Evolutionary conservation across 1,139 yeast species (phyloP).

Genomic region (Fermentozyma sake): DNA sequence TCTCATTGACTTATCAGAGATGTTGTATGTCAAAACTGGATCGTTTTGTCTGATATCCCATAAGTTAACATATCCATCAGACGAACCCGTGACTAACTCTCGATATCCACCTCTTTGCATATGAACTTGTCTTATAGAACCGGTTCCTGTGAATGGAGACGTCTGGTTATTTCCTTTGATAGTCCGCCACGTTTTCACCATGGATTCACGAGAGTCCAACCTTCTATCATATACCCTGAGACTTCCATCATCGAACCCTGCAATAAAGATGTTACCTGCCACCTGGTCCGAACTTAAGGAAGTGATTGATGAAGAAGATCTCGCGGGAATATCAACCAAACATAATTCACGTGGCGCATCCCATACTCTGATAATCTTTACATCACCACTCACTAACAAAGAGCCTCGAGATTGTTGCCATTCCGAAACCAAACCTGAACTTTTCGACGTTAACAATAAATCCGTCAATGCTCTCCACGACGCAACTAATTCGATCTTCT

Average conservation of each 20-base stretch:
- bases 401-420: slow-evolving; percentile 98
- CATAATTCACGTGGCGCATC: slow-evolving; percentile 94
- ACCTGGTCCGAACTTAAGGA: slow-evolving; percentile 92
- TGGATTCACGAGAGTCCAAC: slow-evolving; percentile 75
- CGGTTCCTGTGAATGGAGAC: slow-evolving; percentile 29
- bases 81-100: slow-evolving; percentile 79
- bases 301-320: slow-evolving; percentile 86
- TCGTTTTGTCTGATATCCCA: slow-evolving; percentile 85
- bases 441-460: slow-evolving; percentile 70
- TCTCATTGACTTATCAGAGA: slow-evolving; percentile 61
- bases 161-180: slow-evolving; percentile 16
- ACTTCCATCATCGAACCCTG: slow-evolving; percentile 93
- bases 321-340: slow-evolving; percentile 81
- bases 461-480: slow-evolving; percentile 96
- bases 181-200: slow-evolving; percentile 73
- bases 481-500: slow-evolving; percentile 58
- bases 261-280: slow-evolving; percentile 85
- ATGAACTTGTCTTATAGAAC: slow-evolving; percentile 75
- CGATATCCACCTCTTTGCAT: slow-evolving; percentile 97
- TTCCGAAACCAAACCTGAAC: slow-evolving; percentile 82
- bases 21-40: slow-evolving; percentile 62
- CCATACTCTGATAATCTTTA: slow-evolving; percentile 87
- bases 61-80: slow-evolving; percentile 76
- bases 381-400: slow-evolving; percentile 90
- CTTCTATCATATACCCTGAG: slow-evolving; percentile 88